Evolutionary conservation across 2,329 filamentous ascomycete species (phyloP), one percentile per base, ranked within the genome.

Genomic region (Lachnellula cervina): DNA sequence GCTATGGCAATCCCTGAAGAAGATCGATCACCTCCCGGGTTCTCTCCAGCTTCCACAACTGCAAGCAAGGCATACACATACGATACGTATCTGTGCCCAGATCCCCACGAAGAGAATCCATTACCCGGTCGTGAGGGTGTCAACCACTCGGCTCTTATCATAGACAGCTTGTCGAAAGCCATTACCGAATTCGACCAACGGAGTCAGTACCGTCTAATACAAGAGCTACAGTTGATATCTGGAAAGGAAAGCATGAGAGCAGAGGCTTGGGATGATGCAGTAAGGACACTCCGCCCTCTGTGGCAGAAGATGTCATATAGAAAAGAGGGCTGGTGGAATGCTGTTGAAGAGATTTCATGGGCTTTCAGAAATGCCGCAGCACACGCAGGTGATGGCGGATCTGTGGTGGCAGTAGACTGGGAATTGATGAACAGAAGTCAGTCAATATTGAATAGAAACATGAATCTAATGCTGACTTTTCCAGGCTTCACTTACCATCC

Each of bases 61-160:
- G 74, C 76, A 9, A 76, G 74, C 62, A 80, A 79, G 51, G 74
- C 77, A 0, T 83, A 83, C 59, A 74, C 74, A 1, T 86, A 87
- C 59, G 84, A 88, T 66, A 83, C 80, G 1, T 88, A 87, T 68
- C 77, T 88, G 72, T 87, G 83, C 54, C 83, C 82, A 13, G 78
- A 82, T 40, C 84, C 84, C 1, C 75, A 83, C 58, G 75, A 84
- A 59, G 83, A 87, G 63, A 77, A 76, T 49, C 81, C 83, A 0
- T 61, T 84, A 14, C 68, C 72, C 19, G 76, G 77, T 4, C 61
- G 68, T 44, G 45, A 60, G 5, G 80, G 80, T 0, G 74, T 82
- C 43, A 75, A 84, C 57, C 83, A 87, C 66, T 72, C 77, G 1
- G 72, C 76, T 56, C 66, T 84, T 23, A 81, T 86, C 34, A 72